These are phyloP conservation scores for Coemansia sp. DNA, from an alignment of 192 early-diverging fungal species.

Conservation along the genomic window DNA sequence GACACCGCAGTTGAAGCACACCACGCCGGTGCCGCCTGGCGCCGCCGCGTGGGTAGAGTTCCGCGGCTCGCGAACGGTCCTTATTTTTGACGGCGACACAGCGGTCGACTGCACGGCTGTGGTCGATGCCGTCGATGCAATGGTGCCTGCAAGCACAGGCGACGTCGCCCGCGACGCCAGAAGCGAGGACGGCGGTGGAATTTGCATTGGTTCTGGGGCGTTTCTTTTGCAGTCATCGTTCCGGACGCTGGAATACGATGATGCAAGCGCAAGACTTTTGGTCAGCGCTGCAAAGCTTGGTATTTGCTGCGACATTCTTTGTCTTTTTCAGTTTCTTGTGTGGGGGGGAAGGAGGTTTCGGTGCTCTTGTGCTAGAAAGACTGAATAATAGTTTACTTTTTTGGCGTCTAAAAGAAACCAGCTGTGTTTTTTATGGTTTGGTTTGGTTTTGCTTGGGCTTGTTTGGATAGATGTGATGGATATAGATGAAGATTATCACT, in stretches of 20 bases:
- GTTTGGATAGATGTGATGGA: not conserved
- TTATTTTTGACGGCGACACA: conserved; percentile 1
- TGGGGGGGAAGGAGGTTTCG: not conserved
- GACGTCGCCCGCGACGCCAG: conserved; percentile 9
- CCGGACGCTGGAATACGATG: not conserved
- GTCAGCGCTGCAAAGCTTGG: conserved; percentile 11
- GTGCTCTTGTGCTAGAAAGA: too few species aligned
- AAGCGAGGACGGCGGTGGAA: not conserved
- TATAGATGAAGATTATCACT: not conserved
- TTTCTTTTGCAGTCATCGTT: not conserved
- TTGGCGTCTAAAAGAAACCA: not conserved
- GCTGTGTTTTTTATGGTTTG: not conserved
- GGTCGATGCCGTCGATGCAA: not conserved
- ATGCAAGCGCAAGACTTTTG: conserved; percentile 3
- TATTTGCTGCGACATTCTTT: conserved; percentile 8
- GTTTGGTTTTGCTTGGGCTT: not conserved
- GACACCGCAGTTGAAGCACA: conserved; percentile 73
- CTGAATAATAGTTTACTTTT: not conserved
- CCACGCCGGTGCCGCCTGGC: conserved; percentile 1
- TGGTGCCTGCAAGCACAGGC: not conserved
- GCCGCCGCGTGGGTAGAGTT: not conserved
- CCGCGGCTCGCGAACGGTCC: not conserved
- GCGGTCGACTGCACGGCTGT: not conserved
- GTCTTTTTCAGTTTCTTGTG: not conserved
- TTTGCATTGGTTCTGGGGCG: not conserved